Conservation (phyloP, 257 asterid genomes). For the Gardenia jasminoides region DNA sequence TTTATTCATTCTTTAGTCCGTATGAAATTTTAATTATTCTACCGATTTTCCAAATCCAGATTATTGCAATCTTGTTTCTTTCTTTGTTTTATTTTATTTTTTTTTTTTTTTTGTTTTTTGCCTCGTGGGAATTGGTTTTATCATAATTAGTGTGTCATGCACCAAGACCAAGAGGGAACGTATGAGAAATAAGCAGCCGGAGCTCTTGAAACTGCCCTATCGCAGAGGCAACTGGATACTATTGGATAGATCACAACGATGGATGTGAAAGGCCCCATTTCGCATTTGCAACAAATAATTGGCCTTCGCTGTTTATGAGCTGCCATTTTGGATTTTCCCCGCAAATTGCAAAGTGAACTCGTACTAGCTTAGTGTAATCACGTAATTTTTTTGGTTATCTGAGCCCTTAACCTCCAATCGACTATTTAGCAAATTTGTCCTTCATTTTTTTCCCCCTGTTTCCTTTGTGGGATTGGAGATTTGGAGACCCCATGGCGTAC, state of each 20-base stretch:
- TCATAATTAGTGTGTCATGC: neutral
- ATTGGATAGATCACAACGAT: neutral
- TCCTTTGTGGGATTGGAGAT: too few relatives aligned
- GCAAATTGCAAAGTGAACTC: too few relatives aligned
- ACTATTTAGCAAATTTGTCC: too few relatives aligned
- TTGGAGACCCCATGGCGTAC: too few relatives aligned
- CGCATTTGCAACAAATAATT: neutral
- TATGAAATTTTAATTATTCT: neutral
- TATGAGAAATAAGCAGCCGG: neutral
- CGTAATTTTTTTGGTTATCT: neutral
- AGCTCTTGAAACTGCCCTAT: constrained; percentile 9
- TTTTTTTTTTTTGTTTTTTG: too few relatives aligned
- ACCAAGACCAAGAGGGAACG: too few relatives aligned
- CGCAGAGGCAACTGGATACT: constrained; percentile 1
- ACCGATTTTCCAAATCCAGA: neutral
- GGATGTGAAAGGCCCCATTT: neutral
- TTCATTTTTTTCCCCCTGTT: too few relatives aligned
- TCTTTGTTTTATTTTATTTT: too few relatives aligned
- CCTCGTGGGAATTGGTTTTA: neutral
- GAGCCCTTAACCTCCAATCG: neutral
- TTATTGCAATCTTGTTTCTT: neutral
- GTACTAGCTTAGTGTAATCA: neutral
- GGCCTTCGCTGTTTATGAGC: constrained; percentile 5
- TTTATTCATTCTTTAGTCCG: neutral
- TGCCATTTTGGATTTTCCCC: neutral